Percentiles rank a stretch among this genome's conserved stretches.
These are phyloP conservation scores for Colletotrichum sp. DNA, from an alignment of 2,329 filamentous ascomycete species.

Conservation along the genomic window DNA sequence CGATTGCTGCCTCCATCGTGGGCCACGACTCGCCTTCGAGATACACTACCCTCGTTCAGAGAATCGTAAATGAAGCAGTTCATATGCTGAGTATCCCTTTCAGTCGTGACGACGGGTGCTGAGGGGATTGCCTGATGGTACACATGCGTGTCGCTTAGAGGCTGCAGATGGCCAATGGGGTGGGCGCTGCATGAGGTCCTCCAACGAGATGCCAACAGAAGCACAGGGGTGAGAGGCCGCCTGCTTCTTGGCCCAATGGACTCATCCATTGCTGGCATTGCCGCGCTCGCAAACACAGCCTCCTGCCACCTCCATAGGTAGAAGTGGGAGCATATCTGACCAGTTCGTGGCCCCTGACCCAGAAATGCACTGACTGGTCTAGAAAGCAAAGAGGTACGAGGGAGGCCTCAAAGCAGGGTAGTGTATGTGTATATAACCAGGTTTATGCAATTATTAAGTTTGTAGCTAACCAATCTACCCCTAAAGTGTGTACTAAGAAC, in stretches of 20 bases:
- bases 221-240: not conserved
- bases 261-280: not conserved
- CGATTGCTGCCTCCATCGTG: constrained; percentile 2
- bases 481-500: not conserved
- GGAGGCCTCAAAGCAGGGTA: not conserved
- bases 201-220: not conserved
- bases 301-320: not conserved
- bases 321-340: not conserved
- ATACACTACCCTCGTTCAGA: rapidly evolving
- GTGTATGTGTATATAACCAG: not conserved
- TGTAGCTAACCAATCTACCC: not conserved
- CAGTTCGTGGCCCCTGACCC: not conserved
- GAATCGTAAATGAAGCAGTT: not conserved
- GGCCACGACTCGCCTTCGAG: rapidly evolving
- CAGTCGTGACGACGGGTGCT: not conserved
- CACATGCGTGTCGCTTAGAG: not conserved
- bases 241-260: not conserved
- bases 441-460: not conserved
- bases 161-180: not conserved
- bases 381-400: not conserved
- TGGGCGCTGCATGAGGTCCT: not conserved
- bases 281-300: not conserved
- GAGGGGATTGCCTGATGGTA: not conserved
- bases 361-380: not conserved
- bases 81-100: not conserved